Base-by-base conservation (phyloP, 1,284 basidiomycete species). In the Prillingera fragicola region DNA sequence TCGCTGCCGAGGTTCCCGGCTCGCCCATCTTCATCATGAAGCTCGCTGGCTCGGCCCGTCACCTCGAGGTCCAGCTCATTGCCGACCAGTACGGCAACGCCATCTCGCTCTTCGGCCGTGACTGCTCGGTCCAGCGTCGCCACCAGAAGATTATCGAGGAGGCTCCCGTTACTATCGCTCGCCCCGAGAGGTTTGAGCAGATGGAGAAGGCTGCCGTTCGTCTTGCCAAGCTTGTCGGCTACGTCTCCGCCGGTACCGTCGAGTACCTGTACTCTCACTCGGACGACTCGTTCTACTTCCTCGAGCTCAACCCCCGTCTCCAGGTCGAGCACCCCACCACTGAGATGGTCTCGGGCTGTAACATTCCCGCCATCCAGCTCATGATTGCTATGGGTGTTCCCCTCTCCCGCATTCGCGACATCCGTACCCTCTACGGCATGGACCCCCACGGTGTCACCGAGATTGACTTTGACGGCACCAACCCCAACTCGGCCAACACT, bases 91-190 rank as follows among this genome's bases (percentile, higher is more conserved):
- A 98, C 71, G 95, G 95, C 50, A 96, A 96, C 71, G 95, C 95
- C 27, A 98, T 99, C 65, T 97, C 92, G 42, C 79, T 99, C 44
- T 99, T 98, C 64, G 95, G 95, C 61, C 92, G 95, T 70, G 95
- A 98, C 72, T 99, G 95, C 72, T 98, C 95, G 45, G 95, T 99
- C 38, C 95, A 99, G 74, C 87, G 95, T 62, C 87, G 95, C 55
- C 95, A 99, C 74, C 95, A 99, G 72, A 99, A 99, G 78, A 99
- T 99, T 60, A 99, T 99, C 50, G 95, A 99, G 74, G 95, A 99
- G 72, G 95, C 95, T 8, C 95, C 95, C 21, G 94, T 99, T 39
- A 97, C 94, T 17, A 97, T 98, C 56, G 95, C 95, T 15, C 84
- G 82, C 62, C 84, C 81, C 38, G 84, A 84, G 34, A 92, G 80